These are phyloP conservation scores for Pythium rishiriense DNA, from an alignment of 352 stramenopile species.

Conservation along the genomic window DNA sequence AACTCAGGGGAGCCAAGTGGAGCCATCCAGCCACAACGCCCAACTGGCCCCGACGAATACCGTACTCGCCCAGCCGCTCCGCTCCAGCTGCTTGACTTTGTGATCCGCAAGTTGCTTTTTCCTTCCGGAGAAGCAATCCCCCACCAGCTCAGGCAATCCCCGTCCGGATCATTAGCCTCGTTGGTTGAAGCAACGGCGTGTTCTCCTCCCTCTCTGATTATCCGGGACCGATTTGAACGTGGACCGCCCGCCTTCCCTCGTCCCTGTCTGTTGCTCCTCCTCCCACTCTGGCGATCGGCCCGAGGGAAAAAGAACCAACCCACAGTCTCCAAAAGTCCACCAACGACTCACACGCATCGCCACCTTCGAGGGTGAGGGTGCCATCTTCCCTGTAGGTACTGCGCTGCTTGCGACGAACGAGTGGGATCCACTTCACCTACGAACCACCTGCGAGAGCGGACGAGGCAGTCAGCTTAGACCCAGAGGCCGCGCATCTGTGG, in stretches of 20 bases:
- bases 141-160: background rate
- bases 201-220: slow-evolving; percentile 7
- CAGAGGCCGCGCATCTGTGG: slow-evolving; percentile 6
- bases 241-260: background rate
- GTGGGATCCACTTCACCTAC: slow-evolving; percentile 22
- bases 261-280: slow-evolving; percentile 13
- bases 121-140: background rate
- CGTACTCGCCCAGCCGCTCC: background rate
- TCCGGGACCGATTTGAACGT: background rate
- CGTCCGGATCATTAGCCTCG: no score
- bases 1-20: slow-evolving; percentile 9
- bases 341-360: background rate
- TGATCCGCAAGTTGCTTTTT: background rate
- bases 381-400: background rate
- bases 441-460: slow-evolving; percentile 17
- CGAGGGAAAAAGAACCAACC: slow-evolving; percentile 12
- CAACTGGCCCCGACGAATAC: slow-evolving; percentile 14
- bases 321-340: slow-evolving; percentile 2
- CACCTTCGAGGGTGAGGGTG: background rate
- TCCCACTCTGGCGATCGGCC: slow-evolving; percentile 17
- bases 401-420: background rate
- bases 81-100: slow-evolving; percentile 10
- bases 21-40: slow-evolving; percentile 17
- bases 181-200: slow-evolving; percentile 13
- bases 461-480: slow-evolving; percentile 16